Conservation (phyloP, 2,329 filamentous ascomycete genomes). For the Colletotrichum sp. region DNA sequence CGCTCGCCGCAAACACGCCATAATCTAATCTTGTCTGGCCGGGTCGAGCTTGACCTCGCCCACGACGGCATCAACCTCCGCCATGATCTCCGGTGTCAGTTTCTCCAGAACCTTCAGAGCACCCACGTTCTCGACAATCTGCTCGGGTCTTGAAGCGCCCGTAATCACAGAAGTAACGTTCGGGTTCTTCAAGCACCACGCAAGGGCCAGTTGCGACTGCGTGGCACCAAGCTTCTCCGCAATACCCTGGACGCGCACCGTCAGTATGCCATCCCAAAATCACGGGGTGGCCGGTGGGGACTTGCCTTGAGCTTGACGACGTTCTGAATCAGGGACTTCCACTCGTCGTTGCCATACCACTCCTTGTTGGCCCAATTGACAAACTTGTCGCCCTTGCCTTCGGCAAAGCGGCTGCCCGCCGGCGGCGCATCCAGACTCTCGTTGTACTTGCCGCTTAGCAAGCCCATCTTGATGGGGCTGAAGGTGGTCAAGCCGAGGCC, state of each 20-base stretch:
- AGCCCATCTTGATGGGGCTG: slow-evolving; percentile 61
- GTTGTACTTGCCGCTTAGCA: slow-evolving; percentile 72
- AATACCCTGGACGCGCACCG: slow-evolving; percentile 39
- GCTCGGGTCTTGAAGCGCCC: slow-evolving; percentile 55
- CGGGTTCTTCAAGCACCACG: slow-evolving; percentile 60
- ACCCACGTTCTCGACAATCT: slow-evolving; percentile 56
- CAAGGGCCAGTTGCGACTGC: slow-evolving; percentile 55
- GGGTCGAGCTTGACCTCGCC: slow-evolving; percentile 22
- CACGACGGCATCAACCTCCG: slow-evolving; percentile 52
- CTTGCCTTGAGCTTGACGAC: slow-evolving; percentile 43
- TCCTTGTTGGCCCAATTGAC: slow-evolving; percentile 56
- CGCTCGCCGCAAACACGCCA: background rate
- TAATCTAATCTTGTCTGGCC: slow-evolving; percentile 21
- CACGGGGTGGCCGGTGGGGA: background rate
- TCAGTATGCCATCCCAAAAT: background rate
- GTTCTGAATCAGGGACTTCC: slow-evolving; percentile 53
- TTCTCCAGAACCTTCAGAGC: slow-evolving; percentile 51
- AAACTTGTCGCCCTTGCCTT: slow-evolving; percentile 59
- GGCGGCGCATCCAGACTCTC: slow-evolving; percentile 56
- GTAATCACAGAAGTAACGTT: slow-evolving; percentile 59
- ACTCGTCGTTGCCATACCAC: slow-evolving; percentile 60
- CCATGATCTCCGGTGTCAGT: slow-evolving; percentile 54
- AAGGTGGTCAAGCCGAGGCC: slow-evolving; percentile 68
- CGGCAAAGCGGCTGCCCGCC: slow-evolving; percentile 61
- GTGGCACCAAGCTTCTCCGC: slow-evolving; percentile 63